A percentile compares a stretch with the other conserved stretches of the same genome.
phyloP scores from a whole-genome alignment of 306 rosid species.

The Phaseolus lunatus region DNA sequence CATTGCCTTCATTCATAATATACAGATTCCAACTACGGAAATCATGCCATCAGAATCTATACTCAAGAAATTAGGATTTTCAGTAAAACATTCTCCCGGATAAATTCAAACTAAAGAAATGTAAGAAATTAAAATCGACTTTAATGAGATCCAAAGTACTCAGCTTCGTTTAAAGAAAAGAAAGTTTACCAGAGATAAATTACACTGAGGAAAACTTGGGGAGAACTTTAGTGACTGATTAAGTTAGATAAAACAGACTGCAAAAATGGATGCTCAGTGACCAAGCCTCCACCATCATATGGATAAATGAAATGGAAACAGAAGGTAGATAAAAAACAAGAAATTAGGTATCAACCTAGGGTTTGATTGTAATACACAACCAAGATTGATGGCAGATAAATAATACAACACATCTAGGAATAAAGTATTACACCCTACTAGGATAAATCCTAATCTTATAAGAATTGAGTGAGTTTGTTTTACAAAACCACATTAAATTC shows the following conservation, averaged over 20 bases:
- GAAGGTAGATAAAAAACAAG: neutral
- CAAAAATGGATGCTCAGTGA: neutral
- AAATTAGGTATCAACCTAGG: slow-evolving; percentile 22
- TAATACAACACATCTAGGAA: neutral
- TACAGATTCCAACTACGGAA: slow-evolving; percentile 5
- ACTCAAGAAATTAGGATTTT: neutral
- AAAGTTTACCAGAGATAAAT: neutral
- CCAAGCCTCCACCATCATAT: neutral
- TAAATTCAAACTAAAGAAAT: slow-evolving; percentile 19
- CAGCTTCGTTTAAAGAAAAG: slow-evolving; percentile 7
- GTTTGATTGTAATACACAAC: slow-evolving; percentile 2
- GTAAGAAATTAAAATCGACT: neutral
- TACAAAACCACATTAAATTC: too few relatives aligned
- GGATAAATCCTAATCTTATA: slow-evolving; percentile 19
- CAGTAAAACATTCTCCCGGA: neutral
- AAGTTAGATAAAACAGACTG: slow-evolving; percentile 18
- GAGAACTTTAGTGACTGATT: neutral
- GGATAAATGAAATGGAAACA: slow-evolving; percentile 12
- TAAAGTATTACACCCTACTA: neutral
- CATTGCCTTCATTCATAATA: slow-evolving; percentile 11
- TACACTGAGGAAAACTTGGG: neutral
- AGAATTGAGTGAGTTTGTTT: neutral
- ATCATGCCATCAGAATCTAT: neutral
- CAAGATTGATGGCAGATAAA: neutral
- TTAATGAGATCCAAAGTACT: neutral